Evolutionary conservation across 192 early-diverging fungal species (phyloP), one percentile per base, ranked within the genome.

Genomic region (Rhizophagus clarus): DNA sequence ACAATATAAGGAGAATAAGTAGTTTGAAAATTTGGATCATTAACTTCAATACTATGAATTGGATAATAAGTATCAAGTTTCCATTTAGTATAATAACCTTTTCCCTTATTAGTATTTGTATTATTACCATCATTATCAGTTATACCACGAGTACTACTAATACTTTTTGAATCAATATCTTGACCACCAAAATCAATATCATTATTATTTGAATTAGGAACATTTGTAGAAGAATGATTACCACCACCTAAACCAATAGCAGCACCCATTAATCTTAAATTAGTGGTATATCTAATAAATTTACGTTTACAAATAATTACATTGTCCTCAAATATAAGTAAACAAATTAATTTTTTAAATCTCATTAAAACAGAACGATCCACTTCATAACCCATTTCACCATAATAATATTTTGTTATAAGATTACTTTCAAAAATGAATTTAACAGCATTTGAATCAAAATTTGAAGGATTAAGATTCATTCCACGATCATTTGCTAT

Each of bases 41-140:
- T 84, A 2, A 89, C 88, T 69, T 92, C 91, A 15, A 90, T 84
- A 32, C 83, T 88, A 31, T 84, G 70, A 7, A 92, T 79, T 3
- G 88, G 85, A 80, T 91, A 92, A 37, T 83, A 85, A 24, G 90
- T 87, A 61, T 90, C 89, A 77, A 86, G 87, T 83, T 92, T 91
- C 91, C 91, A 92, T 83, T 91, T 91, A 56, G 90, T 91, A 83
- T 87, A 92, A 80, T 92, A 91, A 9, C 91, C 91, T 68, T 87
- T 87, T 31, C 88, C 86, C 42, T 85, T 83, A 26, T 40, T 40
- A n/a, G n/a, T n/a, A 40, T 87, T 84, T 60, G 84, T 81, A 12
- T 82, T 80, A 20, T 81, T 71, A 82, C 88, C 86, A 51, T 77
- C 76, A 66, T 42, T 77, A 26, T 77, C 76, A 20, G 34, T 1